These are phyloP conservation scores for Trametes meyenii DNA, from an alignment of 768 basidiomycete genomes.

Conservation along the genomic window DNA sequence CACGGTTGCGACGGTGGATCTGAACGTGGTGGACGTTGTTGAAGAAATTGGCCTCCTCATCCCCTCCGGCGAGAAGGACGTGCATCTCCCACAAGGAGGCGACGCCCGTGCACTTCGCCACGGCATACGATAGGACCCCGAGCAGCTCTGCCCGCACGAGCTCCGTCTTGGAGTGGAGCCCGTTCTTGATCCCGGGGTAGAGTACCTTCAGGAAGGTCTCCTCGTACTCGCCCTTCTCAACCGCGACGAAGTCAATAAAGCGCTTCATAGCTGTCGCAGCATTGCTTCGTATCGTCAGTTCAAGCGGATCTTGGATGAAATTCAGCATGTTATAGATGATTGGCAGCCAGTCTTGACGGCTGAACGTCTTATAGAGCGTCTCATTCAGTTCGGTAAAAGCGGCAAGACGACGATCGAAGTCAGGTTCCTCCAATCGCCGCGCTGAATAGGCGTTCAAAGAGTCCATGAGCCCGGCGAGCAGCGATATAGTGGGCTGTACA, in stretches of 20 bases:
- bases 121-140: constrained; percentile 74
- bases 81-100: constrained; percentile 75
- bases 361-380: constrained; percentile 49
- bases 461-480: constrained; percentile 57
- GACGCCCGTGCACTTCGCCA: constrained; percentile 63
- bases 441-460: constrained; percentile 85
- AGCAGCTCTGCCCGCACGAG: constrained; percentile 86
- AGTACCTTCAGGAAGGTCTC: constrained; percentile 63
- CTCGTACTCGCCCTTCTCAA: constrained; percentile 46
- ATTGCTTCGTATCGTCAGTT: constrained; percentile 83
- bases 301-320: constrained; percentile 88
- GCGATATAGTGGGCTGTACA: constrained; percentile 49
- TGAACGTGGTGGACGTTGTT: constrained; percentile 95
- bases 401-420: constrained; percentile 82
- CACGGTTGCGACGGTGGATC: constrained; percentile 83
- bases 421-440: constrained; percentile 86
- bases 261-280: constrained; percentile 75
- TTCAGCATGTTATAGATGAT: constrained; percentile 81
- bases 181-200: constrained; percentile 78
- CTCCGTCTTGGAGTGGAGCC: constrained; percentile 79
- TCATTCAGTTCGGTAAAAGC: constrained; percentile 83
- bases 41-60: constrained; percentile 96
- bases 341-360: constrained; percentile 68
- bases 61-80: constrained; percentile 79
- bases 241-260: constrained; percentile 68